Conservation (phyloP, 1,284 basidiomycete species). For the Trametes pubescens region DNA sequence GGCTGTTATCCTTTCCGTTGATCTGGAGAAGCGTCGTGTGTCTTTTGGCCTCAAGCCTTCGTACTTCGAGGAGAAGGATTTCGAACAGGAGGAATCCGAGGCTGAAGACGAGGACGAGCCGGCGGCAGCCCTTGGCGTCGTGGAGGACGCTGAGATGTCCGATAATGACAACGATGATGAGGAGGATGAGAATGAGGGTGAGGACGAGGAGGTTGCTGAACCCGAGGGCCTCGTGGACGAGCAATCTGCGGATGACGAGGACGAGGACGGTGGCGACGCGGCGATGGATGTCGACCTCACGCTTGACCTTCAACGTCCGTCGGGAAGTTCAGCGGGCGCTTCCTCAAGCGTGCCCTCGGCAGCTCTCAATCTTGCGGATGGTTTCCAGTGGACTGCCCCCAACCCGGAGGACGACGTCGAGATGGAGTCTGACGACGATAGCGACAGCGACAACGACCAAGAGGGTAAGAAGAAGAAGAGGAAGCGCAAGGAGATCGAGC, state of each 20-base stretch:
- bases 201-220: conserved; percentile 34
- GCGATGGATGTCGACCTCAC: conserved; percentile 48
- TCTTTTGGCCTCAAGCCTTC: conserved; percentile 92
- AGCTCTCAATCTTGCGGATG: conserved; percentile 60
- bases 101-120: conserved; percentile 44
- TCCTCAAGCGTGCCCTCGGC: conserved; percentile 24
- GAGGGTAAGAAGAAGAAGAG: conserved; percentile 68
- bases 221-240: conserved; percentile 34
- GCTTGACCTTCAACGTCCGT: conserved; percentile 27
- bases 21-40: conserved; percentile 80
- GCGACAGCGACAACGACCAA: conserved; percentile 57
- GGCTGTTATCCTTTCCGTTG: conserved; percentile 79
- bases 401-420: conserved; percentile 47
- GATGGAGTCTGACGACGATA: conserved; percentile 51
- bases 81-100: conserved; percentile 46
- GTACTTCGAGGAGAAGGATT: conserved; percentile 74
- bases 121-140: conserved; percentile 38
- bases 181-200: conserved; percentile 29
- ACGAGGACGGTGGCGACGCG: conserved; percentile 13
- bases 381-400: conserved; percentile 76
- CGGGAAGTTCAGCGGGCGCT: not conserved
- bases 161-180: not conserved
- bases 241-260: conserved; percentile 50
- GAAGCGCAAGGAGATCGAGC: conserved; percentile 75
- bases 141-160: conserved; percentile 40